Conservation (phyloP, 2,329 filamentous ascomycete genomes). For the Hirsutella rhossiliensis region DNA sequence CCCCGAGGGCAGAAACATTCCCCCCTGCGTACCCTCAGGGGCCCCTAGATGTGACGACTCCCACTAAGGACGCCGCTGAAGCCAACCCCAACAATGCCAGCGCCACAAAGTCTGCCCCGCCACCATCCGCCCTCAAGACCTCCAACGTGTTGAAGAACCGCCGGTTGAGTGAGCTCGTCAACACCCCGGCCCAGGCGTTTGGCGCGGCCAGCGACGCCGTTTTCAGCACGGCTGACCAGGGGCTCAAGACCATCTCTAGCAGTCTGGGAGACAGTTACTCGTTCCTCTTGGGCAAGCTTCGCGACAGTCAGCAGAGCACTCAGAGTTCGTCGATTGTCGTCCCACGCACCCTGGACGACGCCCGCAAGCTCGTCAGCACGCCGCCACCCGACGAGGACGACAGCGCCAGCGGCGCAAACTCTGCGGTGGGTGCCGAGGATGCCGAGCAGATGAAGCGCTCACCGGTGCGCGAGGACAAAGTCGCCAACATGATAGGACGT, state of each 20-base stretch:
- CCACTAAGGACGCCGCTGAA: constrained; percentile 17
- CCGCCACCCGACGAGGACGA: constrained; percentile 52
- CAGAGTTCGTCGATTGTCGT: constrained; percentile 40
- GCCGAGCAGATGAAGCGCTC: constrained; percentile 16
- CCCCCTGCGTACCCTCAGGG: constrained; percentile 43
- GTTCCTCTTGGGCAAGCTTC: constrained; percentile 79
- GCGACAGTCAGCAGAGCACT: constrained; percentile 47
- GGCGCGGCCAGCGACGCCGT: constrained; percentile 76
- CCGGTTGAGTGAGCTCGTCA: constrained; percentile 74
- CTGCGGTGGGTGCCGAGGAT: constrained; percentile 26
- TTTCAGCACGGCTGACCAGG: constrained; percentile 79
- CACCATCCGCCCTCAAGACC: constrained; percentile 30
- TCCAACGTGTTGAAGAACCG: constrained; percentile 50
- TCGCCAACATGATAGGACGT: constrained; percentile 61
- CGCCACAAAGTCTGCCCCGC: constrained; percentile 22
- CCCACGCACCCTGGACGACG: constrained; percentile 87
- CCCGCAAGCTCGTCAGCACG: constrained; percentile 73
- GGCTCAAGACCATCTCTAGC: constrained; percentile 82
- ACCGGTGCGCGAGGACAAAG: constrained; percentile 43
- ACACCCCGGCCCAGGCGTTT: constrained; percentile 70
- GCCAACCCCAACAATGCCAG: constrained; percentile 18
- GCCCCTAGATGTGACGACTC: constrained; percentile 26
- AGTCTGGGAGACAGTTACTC: constrained; percentile 89
- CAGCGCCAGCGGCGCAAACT: constrained; percentile 31
- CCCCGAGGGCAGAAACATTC: constrained; percentile 41